phyloP scores from a whole-genome alignment of 2,329 filamentous ascomycete genomes.

The Emmonsia crescens region DNA sequence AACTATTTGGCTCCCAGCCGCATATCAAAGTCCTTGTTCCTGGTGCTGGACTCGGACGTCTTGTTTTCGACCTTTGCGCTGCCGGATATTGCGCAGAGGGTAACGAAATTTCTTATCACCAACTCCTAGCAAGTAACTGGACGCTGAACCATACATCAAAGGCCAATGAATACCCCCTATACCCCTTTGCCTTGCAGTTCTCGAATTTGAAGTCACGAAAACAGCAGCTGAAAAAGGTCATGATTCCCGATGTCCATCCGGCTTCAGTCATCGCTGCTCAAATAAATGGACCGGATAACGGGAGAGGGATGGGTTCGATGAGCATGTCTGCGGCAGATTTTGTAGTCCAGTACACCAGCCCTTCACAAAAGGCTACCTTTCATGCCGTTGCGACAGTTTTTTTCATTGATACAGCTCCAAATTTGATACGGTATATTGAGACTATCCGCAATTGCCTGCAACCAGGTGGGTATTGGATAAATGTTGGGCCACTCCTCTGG shows the following conservation, averaged over 20 bases:
- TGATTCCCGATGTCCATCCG: slow-evolving; percentile 72
- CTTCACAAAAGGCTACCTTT: slow-evolving; percentile 51
- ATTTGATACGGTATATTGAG: slow-evolving; percentile 80
- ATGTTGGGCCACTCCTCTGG: slow-evolving; percentile 86
- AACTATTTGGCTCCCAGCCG: slow-evolving; percentile 30
- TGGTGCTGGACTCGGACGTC: slow-evolving; percentile 74
- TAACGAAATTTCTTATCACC: slow-evolving; percentile 95
- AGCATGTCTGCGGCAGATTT: slow-evolving; percentile 92
- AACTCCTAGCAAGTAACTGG: slow-evolving; percentile 71
- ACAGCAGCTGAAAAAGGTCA: slow-evolving; percentile 64
- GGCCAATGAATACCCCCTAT: slow-evolving; percentile 58
- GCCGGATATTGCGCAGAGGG: slow-evolving; percentile 68
- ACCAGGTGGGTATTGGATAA: slow-evolving; percentile 71
- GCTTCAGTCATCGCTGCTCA: slow-evolving; percentile 42
- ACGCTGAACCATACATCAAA: slow-evolving; percentile 43
- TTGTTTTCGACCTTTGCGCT: slow-evolving; percentile 76
- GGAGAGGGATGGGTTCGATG: slow-evolving; percentile 54
- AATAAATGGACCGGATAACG: slow-evolving; percentile 10
- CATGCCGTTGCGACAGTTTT: slow-evolving; percentile 84
- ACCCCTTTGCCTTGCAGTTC: slow-evolving; percentile 79
- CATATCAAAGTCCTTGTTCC: slow-evolving; percentile 65
- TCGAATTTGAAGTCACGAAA: slow-evolving; percentile 67
- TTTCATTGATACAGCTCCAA: slow-evolving; percentile 94
- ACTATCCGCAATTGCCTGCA: slow-evolving; percentile 68
- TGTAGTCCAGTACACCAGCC: slow-evolving; percentile 65